Evolutionary conservation across 2,329 filamentous ascomycete genomes (phyloP), one percentile per base, ranked within the genome.

Genomic region (Pseudofabraea citricarpa): DNA sequence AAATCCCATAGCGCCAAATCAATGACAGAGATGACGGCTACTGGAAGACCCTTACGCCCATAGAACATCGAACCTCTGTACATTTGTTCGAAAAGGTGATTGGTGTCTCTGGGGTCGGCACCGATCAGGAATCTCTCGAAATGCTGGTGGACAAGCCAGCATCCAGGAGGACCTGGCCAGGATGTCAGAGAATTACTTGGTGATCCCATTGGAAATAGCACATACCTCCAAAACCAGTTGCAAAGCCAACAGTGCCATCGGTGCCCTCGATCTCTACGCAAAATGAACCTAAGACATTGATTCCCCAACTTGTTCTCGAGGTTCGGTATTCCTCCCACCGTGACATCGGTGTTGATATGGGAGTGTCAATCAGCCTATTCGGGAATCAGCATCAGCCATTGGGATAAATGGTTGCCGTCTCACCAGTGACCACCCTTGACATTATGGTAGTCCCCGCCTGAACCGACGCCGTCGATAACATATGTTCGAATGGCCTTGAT

Each of bases 11-110:
- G 68, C 4, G 90, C 90, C 33, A 96, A 76, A 60, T 96, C 90
- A 58, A 96, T 93, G 52, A 95, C 90, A 2, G 89, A 95, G 60
- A 96, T 96, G 59, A 94, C 85, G 41, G 90, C 90, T 9, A 91
- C 79, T 2, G 90, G 86, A 2, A 96, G 79, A 36, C 90, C 90
- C 66, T 96, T 96, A 54, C 90, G 84, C 49, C 90, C 90, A 61
- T 96, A 96, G 73, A 95, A 96, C 87, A 95, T 94, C 54, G 89
- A 94, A 2, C 78, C 87, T 47, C 90, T 83, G 72, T 95, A 96
- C 90, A 96, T 95, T 65, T 94, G 89, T 71, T 96, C 90, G 62
- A 94, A 96, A 22, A 96, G 73, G 50, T 90, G 78, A 67, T 95
- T 95, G 41, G 88, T 94, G 61, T 96, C 89, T 56, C 90, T 78